These are phyloP conservation scores for Emmonsia crescens DNA, from an alignment of 2,329 filamentous ascomycete species.

Conservation along the genomic window DNA sequence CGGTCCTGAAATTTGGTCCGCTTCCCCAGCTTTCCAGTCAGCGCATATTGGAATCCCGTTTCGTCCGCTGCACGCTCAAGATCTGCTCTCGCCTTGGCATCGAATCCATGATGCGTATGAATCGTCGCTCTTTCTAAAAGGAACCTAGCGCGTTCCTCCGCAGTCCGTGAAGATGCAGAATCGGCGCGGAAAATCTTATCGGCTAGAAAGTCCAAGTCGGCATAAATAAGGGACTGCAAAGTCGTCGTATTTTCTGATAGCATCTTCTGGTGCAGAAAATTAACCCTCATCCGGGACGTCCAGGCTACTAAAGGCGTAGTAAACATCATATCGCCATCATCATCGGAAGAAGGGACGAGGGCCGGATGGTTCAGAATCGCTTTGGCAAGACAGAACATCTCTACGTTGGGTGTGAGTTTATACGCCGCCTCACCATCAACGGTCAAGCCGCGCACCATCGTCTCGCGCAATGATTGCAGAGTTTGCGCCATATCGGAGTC, in stretches of 20 bases:
- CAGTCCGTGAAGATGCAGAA: conserved; percentile 16
- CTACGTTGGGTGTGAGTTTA: conserved; percentile 68
- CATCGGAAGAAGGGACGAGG: conserved; percentile 17
- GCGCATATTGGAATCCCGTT: conserved; percentile 65
- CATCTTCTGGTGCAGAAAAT: conserved; percentile 61
- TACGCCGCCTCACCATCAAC: conserved; percentile 83
- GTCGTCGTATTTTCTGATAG: conserved; percentile 52
- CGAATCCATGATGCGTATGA: conserved; percentile 72
- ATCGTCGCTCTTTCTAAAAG: conserved; percentile 73
- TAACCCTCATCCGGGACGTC: conserved; percentile 60
- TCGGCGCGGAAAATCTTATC: conserved; percentile 22
- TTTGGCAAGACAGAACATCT: conserved; percentile 70
- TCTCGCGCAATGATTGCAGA: conserved; percentile 39
- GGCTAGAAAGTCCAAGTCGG: conserved; percentile 45
- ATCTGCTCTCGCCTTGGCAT: conserved; percentile 61
- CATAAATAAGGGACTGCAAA: conserved; percentile 50
- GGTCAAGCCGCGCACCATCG: conserved; percentile 59
- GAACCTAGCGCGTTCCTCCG: conserved; percentile 54
- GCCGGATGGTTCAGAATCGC: conserved; percentile 42
- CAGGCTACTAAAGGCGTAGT: conserved; percentile 32
- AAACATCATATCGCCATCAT: conserved; percentile 20
- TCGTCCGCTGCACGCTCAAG: conserved; percentile 55
- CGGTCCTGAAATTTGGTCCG: conserved; percentile 35
- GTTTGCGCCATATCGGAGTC: conserved; percentile 7
- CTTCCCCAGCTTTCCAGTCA: conserved; percentile 78